Evolutionary conservation across 2,329 filamentous ascomycete species (phyloP).

Genomic region (Exophiala dermatitidis): DNA sequence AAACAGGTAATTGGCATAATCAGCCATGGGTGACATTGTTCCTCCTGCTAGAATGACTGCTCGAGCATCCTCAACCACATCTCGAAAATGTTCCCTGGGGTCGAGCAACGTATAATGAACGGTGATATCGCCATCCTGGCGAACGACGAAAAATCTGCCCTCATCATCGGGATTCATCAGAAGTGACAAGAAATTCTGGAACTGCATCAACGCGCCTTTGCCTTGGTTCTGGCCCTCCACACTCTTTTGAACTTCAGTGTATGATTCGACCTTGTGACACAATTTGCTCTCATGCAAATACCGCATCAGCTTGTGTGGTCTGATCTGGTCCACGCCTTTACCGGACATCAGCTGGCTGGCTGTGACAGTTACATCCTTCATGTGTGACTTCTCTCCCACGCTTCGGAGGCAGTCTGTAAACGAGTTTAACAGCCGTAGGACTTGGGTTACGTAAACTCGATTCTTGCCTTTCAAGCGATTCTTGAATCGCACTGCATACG

Average conservation of each 20-base stretch:
- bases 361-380: conserved; percentile 60
- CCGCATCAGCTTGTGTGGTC: conserved; percentile 76
- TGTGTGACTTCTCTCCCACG: conserved; percentile 37
- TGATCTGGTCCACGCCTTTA: conserved; percentile 91
- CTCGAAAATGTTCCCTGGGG: conserved; percentile 82
- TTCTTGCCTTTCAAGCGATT: conserved; percentile 86
- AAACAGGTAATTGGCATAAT: conserved; percentile 82
- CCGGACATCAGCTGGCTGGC: conserved; percentile 65
- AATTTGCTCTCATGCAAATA: conserved; percentile 91
- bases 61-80: conserved; percentile 74
- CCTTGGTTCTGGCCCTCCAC: conserved; percentile 33
- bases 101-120: conserved; percentile 85
- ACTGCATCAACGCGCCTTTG: conserved; percentile 49
- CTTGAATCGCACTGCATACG: conserved; percentile 81
- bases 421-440: conserved; percentile 74
- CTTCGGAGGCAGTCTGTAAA: conserved; percentile 61
- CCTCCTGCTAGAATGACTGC: conserved; percentile 88
- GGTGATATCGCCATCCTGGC: conserved; percentile 44
- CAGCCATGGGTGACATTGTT: conserved; percentile 94
- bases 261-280: conserved; percentile 89
- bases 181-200: conserved; percentile 65
- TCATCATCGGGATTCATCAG: conserved; percentile 76
- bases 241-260: conserved; percentile 46
- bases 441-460: conserved; percentile 80
- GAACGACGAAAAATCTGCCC: conserved; percentile 53